phyloP scores from a whole-genome alignment of 345 rosid species.

The Salix purpurea region DNA sequence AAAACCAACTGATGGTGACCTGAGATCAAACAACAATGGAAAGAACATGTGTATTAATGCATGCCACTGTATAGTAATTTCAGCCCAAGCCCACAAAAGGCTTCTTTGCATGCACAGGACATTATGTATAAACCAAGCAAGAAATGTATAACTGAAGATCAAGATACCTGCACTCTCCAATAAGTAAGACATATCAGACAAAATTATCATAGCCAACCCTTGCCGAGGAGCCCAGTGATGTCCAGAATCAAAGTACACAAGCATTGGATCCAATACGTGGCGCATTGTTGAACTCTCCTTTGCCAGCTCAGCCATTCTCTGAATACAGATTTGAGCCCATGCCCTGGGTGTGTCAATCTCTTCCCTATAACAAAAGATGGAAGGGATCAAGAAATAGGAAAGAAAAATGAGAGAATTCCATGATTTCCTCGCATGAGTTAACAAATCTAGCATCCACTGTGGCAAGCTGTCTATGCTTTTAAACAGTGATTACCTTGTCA shows the following conservation, averaged over 20 bases:
- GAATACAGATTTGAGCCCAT: slow-evolving; percentile 93
- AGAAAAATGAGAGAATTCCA: background rate
- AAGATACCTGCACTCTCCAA: slow-evolving; percentile 61
- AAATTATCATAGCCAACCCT: slow-evolving; percentile 62
- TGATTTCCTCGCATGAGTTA: background rate
- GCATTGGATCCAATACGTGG: slow-evolving; percentile 73
- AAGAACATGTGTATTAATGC: slow-evolving; percentile 2
- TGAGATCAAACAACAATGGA: slow-evolving; percentile 29
- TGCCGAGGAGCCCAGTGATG: slow-evolving; percentile 72
- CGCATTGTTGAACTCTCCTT: slow-evolving; percentile 86
- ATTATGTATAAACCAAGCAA: background rate
- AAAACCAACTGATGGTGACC: slow-evolving; percentile 75
- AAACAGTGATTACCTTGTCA: slow-evolving; percentile 57
- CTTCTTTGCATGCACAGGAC: background rate
- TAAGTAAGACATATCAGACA: slow-evolving; percentile 71
- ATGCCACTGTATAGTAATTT: background rate
- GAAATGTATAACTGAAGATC: background rate
- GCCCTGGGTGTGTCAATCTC: slow-evolving; percentile 80
- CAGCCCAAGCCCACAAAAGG: background rate
- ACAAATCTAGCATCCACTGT: background rate
- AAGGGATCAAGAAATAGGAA: background rate
- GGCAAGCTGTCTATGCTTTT: background rate
- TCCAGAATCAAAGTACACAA: slow-evolving; percentile 64
- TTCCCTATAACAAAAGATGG: slow-evolving; percentile 48
- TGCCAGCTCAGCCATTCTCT: slow-evolving; percentile 84